Evolutionary conservation across 2,329 filamentous ascomycete species (phyloP).

Genomic region (Fusarium mexicanum): DNA sequence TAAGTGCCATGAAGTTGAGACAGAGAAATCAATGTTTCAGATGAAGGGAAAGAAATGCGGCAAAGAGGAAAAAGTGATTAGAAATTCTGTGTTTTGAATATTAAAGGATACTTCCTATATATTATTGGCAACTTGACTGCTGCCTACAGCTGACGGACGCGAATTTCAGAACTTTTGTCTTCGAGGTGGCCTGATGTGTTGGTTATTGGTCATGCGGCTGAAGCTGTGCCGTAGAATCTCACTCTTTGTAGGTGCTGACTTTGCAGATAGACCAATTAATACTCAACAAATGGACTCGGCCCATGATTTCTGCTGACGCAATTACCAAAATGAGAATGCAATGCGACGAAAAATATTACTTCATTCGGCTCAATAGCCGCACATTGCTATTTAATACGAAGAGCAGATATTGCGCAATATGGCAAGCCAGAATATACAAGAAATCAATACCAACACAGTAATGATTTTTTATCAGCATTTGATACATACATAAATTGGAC

Average conservation of each 20-base stretch:
- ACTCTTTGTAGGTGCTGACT: background rate
- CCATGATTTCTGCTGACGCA: background rate
- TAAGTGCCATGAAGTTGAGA: background rate
- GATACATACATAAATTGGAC: background rate
- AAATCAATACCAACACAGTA: no score
- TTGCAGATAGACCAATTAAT: background rate
- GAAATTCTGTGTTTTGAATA: accelerated
- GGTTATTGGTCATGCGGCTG: background rate
- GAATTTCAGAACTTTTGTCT: accelerated
- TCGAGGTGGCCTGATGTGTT: background rate
- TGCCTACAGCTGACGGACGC: background rate
- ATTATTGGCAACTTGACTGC: accelerated
- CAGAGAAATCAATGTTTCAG: background rate
- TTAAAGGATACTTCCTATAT: accelerated
- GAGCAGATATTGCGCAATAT: accelerated
- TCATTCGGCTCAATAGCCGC: background rate
- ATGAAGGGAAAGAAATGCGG: background rate
- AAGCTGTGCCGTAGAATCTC: no score
- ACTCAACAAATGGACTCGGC: accelerated
- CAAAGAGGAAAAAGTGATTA: background rate
- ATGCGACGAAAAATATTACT: background rate
- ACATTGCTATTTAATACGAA: background rate
- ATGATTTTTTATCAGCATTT: accelerated
- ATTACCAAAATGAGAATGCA: background rate
- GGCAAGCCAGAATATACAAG: no score